Evolutionary conservation across 768 basidiomycete genomes (phyloP), one percentile per base, ranked within the genome.

Genomic region (Lentinula guzmanii): DNA sequence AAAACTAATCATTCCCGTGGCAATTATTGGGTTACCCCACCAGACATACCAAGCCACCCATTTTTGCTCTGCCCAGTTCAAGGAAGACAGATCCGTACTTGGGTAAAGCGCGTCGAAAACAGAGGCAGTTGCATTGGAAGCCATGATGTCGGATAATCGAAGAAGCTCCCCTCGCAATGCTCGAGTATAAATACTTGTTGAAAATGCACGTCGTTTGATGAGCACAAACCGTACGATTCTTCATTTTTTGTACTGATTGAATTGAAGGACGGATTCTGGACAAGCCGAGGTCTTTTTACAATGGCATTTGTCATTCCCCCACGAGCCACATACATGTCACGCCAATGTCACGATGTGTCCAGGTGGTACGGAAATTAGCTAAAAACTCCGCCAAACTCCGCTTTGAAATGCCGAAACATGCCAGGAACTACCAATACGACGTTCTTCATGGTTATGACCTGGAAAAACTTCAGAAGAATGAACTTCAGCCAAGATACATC

Each of bases 1-100:
- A 74, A 99, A 98, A 65, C 89, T 91, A 85, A 92, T 86, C 60
- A 99, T 76, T 57, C 95, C 95, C 0, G 97, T 99, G 11, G 97
- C 97, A 65, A 98, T 79, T 60, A 94, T 70, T 0, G 95, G 94
- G 77, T 96, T 93, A 58, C 86, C 92, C 89, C 91, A 97, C 21
- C 79, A 86, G 50, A 90, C 74, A 67, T 96, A 98, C 89, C 91
- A 97, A n/a, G 82, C 75, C 51, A 80, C 87, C 94, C 95, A 98
- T 67, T 85, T 79, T 61, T 85, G 79, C 75, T 96, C 95, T 55
- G 87, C 63, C 86, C 84, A 88, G 62, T 70, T 83, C 41, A 92
- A 77, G 57, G 84, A 78, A n/a, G 80, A 68, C 59, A 86, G 77
- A 72, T 91, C 87, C 18, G 82, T 77, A 63, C 77, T 72, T 2